Conservation (phyloP, 2,329 filamentous ascomycete genomes). For the Colletotrichum eremochloae region DNA sequence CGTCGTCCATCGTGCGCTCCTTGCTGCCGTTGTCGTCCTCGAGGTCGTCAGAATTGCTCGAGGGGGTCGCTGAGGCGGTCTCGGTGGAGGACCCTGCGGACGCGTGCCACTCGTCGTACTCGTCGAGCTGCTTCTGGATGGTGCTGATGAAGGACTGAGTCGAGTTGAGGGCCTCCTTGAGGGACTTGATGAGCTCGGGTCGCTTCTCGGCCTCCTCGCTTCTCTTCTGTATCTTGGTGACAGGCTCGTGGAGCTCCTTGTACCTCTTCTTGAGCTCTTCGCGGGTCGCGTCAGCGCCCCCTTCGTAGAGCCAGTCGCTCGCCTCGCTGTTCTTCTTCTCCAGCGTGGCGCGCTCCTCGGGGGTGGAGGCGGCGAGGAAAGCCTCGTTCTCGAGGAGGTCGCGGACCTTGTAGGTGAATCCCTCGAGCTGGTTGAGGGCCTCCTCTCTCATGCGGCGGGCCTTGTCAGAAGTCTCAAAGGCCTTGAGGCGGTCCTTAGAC, state of each 20-base stretch:
- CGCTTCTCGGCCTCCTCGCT: constrained; percentile 79
- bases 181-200: constrained; percentile 74
- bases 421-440: constrained; percentile 91
- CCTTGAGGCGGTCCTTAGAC: constrained; percentile 78
- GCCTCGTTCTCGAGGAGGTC: constrained; percentile 83
- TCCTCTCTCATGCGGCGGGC: constrained; percentile 84
- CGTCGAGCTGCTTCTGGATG: constrained; percentile 77
- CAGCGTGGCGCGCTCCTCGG: constrained; percentile 75
- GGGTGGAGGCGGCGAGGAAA: constrained; percentile 80
- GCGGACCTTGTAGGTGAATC: constrained; percentile 88
- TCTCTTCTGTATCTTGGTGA: constrained; percentile 81
- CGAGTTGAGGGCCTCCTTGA: constrained; percentile 79
- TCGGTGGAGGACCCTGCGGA: constrained; percentile 61
- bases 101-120: constrained; percentile 74
- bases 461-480: constrained; percentile 88
- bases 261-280: constrained; percentile 82
- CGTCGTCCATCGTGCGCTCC: constrained; percentile 60
- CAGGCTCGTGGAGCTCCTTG: constrained; percentile 81
- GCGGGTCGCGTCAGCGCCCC: constrained; percentile 81
- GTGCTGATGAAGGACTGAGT: constrained; percentile 78
- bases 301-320: constrained; percentile 92
- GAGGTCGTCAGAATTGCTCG: constrained; percentile 77
- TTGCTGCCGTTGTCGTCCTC: constrained; percentile 75
- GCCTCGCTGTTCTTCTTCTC: constrained; percentile 75
- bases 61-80: constrained; percentile 59